phyloP scores from a whole-genome alignment of 176 grass and related monocot genomes.

The Musa schizocarpa region DNA sequence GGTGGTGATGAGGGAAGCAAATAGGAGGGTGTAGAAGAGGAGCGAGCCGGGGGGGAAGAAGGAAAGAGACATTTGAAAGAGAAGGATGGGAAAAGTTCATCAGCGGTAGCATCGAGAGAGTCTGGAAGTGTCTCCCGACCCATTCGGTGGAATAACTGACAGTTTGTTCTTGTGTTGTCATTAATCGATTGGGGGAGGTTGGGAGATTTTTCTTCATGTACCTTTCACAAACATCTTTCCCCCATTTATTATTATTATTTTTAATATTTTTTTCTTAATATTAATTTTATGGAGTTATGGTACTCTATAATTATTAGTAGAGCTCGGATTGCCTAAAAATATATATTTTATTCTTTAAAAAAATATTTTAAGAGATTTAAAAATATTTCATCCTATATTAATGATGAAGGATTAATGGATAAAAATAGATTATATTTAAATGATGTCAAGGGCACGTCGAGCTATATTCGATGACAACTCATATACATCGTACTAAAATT shows the following conservation, averaged over 20 bases:
- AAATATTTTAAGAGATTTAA: too few relatives aligned
- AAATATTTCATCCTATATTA: too few relatives aligned
- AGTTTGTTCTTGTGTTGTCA: too few relatives aligned
- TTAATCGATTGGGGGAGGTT: too few relatives aligned
- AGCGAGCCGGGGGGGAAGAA: conserved; percentile 1
- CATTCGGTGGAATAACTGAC: background rate
- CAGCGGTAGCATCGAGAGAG: background rate
- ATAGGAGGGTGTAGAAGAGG: conserved; percentile 6
- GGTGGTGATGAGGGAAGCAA: conserved; percentile 3
- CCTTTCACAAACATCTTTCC: background rate
- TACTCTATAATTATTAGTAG: background rate
- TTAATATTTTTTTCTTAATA: background rate
- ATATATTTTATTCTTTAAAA: too few relatives aligned
- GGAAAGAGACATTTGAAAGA: conserved; percentile 1
- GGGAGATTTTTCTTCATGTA: background rate
- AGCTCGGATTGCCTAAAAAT: background rate
- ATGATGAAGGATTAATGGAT: too few relatives aligned
- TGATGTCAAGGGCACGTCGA: too few relatives aligned
- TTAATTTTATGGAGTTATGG: background rate
- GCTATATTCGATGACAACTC: too few relatives aligned
- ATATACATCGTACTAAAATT: too few relatives aligned
- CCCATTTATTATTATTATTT: too few relatives aligned
- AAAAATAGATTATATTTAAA: too few relatives aligned
- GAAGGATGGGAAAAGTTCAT: background rate
- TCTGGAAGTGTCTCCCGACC: background rate